Evolutionary conservation across 495 filamentous ascomycete genomes (phyloP).

Genomic region (Daldinia bambusicola): DNA sequence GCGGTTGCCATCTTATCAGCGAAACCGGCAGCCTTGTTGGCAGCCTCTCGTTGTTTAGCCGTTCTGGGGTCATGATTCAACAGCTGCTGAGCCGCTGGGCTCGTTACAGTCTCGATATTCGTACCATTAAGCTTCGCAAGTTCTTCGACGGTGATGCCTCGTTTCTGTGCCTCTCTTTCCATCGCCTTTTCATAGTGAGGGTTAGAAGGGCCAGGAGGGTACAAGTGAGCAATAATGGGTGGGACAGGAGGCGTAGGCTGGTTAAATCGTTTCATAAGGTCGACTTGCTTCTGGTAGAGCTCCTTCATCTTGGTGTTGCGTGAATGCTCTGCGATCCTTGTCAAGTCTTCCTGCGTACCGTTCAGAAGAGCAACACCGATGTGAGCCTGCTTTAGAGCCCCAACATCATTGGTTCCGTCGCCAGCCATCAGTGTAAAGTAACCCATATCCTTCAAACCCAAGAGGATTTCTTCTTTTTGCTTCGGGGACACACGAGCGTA

Average conservation of each 20-base stretch:
- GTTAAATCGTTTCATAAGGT: slow-evolving; percentile 92
- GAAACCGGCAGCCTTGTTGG: slow-evolving; percentile 76
- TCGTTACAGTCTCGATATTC: slow-evolving; percentile 69
- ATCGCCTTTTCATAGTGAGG: slow-evolving; percentile 97
- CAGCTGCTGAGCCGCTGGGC: slow-evolving; percentile 75
- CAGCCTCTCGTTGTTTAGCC: slow-evolving; percentile 70
- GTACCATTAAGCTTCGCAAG: slow-evolving; percentile 55
- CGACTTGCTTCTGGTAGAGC: slow-evolving; percentile 93
- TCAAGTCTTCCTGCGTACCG: slow-evolving; percentile 89
- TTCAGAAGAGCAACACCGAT: slow-evolving; percentile 97
- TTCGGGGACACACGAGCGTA: slow-evolving; percentile 98
- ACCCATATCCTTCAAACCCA: slow-evolving; percentile 93
- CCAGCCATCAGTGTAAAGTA: slow-evolving; percentile 99
- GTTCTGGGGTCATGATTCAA: slow-evolving; percentile 66
- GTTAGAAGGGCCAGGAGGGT: slow-evolving; percentile 89
- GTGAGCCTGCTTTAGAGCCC: slow-evolving; percentile 97
- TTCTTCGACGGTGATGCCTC: slow-evolving; percentile 64
- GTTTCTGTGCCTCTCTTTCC: slow-evolving; percentile 79
- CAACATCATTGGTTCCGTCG: slow-evolving; percentile 98
- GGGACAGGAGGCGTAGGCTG: slow-evolving; percentile 91
- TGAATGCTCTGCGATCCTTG: slow-evolving; percentile 90
- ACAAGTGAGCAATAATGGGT: slow-evolving; percentile 88
- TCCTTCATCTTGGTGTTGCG: slow-evolving; percentile 97
- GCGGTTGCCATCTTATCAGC: slow-evolving; percentile 87
- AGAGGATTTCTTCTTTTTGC: slow-evolving; percentile 98